Evolutionary conservation across 345 rosid species (phyloP).

Genomic region (Eucalyptus pumila): DNA sequence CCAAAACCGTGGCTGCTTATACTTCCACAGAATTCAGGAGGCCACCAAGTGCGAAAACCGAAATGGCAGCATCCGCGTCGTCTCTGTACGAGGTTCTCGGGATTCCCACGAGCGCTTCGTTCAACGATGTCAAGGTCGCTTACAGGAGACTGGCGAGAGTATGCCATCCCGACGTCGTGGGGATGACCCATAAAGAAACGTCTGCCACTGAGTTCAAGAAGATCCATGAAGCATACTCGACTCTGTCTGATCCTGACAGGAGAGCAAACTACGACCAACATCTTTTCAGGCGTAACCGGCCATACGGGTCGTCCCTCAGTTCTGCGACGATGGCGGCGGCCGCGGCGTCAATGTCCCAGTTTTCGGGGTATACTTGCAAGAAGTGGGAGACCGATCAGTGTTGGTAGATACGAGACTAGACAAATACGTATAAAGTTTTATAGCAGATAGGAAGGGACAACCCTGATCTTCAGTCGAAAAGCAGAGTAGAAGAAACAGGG

Average conservation of each 20-base stretch:
- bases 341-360: not conserved
- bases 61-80: slow-evolving; percentile 5
- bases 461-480: not conserved
- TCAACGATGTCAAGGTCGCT: slow-evolving; percentile 39
- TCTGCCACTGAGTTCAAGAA: slow-evolving; percentile 31
- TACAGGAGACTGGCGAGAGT: slow-evolving; percentile 42
- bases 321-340: slow-evolving; percentile 11
- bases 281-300: not conserved
- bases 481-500: not conserved
- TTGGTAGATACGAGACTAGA: slow-evolving; percentile 23
- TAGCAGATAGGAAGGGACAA: not conserved
- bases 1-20: not conserved
- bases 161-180: slow-evolving; percentile 50
- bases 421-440: not conserved
- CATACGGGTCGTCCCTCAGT: not conserved
- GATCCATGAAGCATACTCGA: slow-evolving; percentile 45
- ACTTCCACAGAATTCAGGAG: not conserved
- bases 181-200: slow-evolving; percentile 15
- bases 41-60: not conserved
- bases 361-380: slow-evolving; percentile 5
- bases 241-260: slow-evolving; percentile 39
- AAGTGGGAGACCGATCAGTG: slow-evolving; percentile 77
- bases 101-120: slow-evolving; percentile 19
- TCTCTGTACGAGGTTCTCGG: slow-evolving; percentile 47
- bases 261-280: slow-evolving; percentile 37